These are phyloP conservation scores for Naematelia encephala DNA, from an alignment of 768 basidiomycete genomes.

Conservation along the genomic window DNA sequence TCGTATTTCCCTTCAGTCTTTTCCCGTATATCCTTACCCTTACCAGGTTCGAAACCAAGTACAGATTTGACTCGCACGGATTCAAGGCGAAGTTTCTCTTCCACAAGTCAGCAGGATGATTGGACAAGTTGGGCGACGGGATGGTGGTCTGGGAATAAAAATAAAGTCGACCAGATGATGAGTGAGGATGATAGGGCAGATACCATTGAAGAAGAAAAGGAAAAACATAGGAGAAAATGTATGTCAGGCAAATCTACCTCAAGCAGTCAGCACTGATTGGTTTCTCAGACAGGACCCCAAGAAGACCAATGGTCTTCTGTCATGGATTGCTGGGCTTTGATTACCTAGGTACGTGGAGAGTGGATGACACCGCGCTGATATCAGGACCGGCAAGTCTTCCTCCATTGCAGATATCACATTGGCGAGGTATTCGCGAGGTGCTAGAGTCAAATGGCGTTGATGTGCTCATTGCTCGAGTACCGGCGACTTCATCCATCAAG, in stretches of 20 bases:
- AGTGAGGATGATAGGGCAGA: constrained; percentile 59
- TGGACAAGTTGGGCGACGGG: constrained; percentile 34
- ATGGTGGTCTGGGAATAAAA: constrained; percentile 54
- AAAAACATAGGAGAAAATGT: constrained; percentile 63
- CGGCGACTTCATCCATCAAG: constrained; percentile 81
- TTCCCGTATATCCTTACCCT: constrained; percentile 8
- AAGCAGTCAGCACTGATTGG: constrained; percentile 11
- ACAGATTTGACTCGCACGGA: constrained; percentile 2
- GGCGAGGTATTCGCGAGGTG: constrained; percentile 94
- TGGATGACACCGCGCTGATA: constrained; percentile 14
- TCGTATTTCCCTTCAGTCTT: not conserved
- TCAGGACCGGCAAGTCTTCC: constrained; percentile 44
- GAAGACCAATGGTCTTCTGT: constrained; percentile 87
- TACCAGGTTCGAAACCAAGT: not conserved
- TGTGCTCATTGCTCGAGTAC: constrained; percentile 88
- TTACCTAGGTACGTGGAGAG: constrained; percentile 32
- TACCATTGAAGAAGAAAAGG: constrained; percentile 56
- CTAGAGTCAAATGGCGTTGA: constrained; percentile 82
- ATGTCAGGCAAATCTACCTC: constrained; percentile 34
- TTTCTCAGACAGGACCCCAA: constrained; percentile 66
- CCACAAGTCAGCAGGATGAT: constrained; percentile 26
- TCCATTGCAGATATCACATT: constrained; percentile 77
- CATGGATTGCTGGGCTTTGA: constrained; percentile 71
- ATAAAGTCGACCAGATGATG: constrained; percentile 55
- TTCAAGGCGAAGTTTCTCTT: constrained; percentile 20